These are phyloP conservation scores for Phytophthora vignae DNA, from an alignment of 352 stramenopile species.

Conservation along the genomic window DNA sequence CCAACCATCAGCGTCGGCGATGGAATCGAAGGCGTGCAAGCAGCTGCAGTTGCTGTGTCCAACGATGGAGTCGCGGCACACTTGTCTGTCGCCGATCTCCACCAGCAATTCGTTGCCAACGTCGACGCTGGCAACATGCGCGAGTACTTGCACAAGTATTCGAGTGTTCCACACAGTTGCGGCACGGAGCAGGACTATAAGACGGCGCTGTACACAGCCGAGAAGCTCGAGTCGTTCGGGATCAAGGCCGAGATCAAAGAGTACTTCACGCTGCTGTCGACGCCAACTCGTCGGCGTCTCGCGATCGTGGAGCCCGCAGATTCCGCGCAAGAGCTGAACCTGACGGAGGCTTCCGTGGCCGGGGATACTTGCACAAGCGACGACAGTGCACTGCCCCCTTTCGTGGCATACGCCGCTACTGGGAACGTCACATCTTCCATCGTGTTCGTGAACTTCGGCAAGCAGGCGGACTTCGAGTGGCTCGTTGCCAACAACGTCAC, in stretches of 20 bases:
- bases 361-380: conserved; percentile 68
- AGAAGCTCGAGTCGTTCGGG: conserved; percentile 34
- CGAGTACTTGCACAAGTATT: conserved; percentile 59
- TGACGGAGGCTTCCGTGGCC: conserved; percentile 67
- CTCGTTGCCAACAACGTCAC: conserved; percentile 55
- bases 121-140: conserved; percentile 37
- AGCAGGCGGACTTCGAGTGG: conserved; percentile 73
- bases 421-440: conserved; percentile 68
- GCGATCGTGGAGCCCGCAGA: conserved; percentile 49
- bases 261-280: conserved; percentile 79
- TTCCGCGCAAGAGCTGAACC: conserved; percentile 41
- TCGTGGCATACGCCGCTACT: conserved; percentile 80
- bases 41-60: background rate
- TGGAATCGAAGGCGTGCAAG: background rate
- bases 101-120: conserved; percentile 37
- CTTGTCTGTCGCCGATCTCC: conserved; percentile 7
- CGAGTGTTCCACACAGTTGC: conserved; percentile 29
- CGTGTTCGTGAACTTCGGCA: conserved; percentile 90
- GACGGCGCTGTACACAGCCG: conserved; percentile 27
- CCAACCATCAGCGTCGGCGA: conserved; percentile 3
- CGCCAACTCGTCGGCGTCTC: conserved; percentile 49
- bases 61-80: background rate
- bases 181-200: conserved; percentile 36
- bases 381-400: conserved; percentile 68
- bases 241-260: conserved; percentile 69